Evolutionary conservation across 441 rosid species (phyloP).

Genomic region (Macaranga tanarius): DNA sequence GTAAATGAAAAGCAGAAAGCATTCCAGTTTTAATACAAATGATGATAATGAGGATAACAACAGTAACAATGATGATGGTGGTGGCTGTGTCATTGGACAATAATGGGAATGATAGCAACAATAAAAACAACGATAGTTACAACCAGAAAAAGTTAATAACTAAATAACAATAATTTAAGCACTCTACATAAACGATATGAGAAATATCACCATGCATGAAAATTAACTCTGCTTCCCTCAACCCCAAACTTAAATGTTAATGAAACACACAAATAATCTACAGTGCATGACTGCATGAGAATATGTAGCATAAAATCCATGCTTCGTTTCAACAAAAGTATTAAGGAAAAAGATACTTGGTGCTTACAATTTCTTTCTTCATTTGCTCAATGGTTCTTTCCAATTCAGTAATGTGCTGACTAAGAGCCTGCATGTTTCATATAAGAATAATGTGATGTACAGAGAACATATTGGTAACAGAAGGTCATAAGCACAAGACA

Average conservation of each 20-base stretch:
- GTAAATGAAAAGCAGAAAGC: constrained; percentile 14
- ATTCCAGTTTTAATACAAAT: constrained; percentile 10
- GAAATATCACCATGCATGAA: background rate
- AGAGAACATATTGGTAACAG: constrained; percentile 1
- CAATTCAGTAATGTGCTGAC: constrained; percentile 88
- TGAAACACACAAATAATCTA: background rate
- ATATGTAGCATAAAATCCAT: background rate
- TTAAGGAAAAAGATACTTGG: background rate
- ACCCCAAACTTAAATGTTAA: too few species aligned
- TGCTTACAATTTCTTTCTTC: constrained; percentile 79
- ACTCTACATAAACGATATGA: background rate
- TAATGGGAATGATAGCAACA: background rate
- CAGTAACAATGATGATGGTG: too few species aligned
- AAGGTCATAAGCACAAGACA: constrained; percentile 2
- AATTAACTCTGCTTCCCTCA: too few species aligned
- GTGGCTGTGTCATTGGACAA: too few species aligned
- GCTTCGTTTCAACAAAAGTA: constrained; percentile 1
- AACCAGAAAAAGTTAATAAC: background rate
- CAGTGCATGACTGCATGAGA: background rate
- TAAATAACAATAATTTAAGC: background rate
- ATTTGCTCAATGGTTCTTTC: constrained; percentile 72
- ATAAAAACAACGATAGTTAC: background rate
- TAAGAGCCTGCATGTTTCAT: constrained; percentile 65
- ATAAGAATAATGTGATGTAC: constrained; percentile 12
- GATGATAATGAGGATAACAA: background rate